Evolutionary conservation across 2,329 filamentous ascomycete genomes (phyloP).

Genomic region (Mycosphaerella sp.): DNA sequence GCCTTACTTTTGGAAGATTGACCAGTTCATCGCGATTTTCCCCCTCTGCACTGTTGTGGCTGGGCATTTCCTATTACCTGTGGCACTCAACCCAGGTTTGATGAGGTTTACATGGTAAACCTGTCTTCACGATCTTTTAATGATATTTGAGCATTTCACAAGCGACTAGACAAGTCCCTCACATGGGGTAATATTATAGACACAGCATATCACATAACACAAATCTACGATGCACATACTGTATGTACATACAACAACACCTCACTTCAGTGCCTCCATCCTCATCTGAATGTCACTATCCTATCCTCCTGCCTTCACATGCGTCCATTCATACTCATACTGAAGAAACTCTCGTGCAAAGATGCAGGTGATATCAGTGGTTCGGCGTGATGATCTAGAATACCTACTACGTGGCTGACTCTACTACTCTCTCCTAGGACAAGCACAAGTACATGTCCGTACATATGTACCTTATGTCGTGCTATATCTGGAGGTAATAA

Average conservation of each 20-base stretch:
- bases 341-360: no score
- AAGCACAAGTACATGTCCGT: no score
- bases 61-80: constrained; percentile 53
- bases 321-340: no score
- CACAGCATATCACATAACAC: constrained; percentile 2
- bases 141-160: constrained; percentile 6
- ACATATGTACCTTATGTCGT: no score
- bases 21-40: constrained; percentile 54
- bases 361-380: no score
- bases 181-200: constrained; percentile 14
- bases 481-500: no score
- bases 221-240: constrained; percentile 1
- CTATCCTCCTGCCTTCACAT: no score
- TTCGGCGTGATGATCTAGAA: no score
- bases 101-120: constrained; percentile 57
- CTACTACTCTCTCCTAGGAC: no score
- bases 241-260: background rate
- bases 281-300: no score
- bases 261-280: background rate
- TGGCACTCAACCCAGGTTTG: constrained; percentile 57
- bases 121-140: background rate
- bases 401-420: no score
- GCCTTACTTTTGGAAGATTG: constrained; percentile 52
- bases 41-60: constrained; percentile 50
- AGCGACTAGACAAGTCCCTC: constrained; percentile 4